Evolutionary conservation across 441 rosid species (phyloP).

Genomic region (Manihot esculenta): DNA sequence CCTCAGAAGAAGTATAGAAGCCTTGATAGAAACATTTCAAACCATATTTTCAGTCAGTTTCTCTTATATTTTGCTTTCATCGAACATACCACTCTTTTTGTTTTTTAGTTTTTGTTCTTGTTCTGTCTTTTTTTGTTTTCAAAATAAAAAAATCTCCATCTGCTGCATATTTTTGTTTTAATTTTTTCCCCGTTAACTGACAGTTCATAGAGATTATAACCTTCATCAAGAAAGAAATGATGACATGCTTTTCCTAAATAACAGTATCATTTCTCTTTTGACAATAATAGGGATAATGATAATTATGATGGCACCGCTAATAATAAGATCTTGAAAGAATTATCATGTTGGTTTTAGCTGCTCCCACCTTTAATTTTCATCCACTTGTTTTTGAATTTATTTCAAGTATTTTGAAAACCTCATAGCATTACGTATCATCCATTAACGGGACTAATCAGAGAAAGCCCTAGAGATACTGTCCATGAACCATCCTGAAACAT

Average conservation of each 20-base stretch:
- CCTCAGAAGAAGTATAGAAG: conserved; percentile 58
- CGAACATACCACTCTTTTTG: conserved; percentile 34
- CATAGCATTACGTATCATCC: conserved; percentile 30
- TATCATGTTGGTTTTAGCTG: conserved; percentile 22
- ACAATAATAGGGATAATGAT: conserved; percentile 37
- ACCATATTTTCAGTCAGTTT: conserved; percentile 39
- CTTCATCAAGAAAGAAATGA: conserved; percentile 31
- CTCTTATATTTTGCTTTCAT: conserved; percentile 53
- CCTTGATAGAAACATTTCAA: conserved; percentile 52
- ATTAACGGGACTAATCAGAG: conserved; percentile 40
- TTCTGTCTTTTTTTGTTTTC: conserved; percentile 13
- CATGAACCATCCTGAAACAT: conserved; percentile 26
- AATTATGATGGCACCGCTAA: conserved; percentile 27
- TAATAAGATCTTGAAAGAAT: conserved; percentile 27
- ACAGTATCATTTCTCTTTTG: conserved; percentile 29
- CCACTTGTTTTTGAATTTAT: conserved; percentile 7
- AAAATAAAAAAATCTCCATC: conserved; percentile 6
- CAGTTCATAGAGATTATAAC: conserved; percentile 32
- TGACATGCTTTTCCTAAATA: conserved; percentile 34
- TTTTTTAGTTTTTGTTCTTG: conserved; percentile 14
- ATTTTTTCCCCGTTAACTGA: conserved; percentile 24
- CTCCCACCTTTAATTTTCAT: background rate
- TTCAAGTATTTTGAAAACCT: conserved; percentile 15
- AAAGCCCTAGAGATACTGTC: conserved; percentile 41
- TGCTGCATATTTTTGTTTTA: background rate